A percentile compares a stretch with the other conserved stretches of the same genome.
These are phyloP conservation scores for Fusarium sp. DNA, from an alignment of 2,329 filamentous ascomycete genomes.

Conservation along the genomic window DNA sequence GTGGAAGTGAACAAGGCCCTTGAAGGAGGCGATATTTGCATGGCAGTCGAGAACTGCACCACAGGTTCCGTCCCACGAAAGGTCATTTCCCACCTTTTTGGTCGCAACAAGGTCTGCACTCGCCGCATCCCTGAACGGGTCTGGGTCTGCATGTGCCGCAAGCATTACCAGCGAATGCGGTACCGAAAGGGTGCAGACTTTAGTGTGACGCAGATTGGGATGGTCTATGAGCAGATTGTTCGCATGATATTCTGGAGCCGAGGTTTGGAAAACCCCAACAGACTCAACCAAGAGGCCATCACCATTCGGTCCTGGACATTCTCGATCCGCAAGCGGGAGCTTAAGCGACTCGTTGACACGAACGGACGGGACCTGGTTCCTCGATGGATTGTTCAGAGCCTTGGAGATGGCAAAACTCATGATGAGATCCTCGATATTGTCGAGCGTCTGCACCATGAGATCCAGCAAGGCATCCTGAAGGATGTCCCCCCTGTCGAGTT, in stretches of 20 bases:
- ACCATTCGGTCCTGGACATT: constrained; percentile 63
- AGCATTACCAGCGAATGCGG: constrained; percentile 79
- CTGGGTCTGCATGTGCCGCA: constrained; percentile 81
- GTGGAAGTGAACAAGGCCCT: constrained; percentile 29
- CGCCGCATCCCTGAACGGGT: constrained; percentile 71
- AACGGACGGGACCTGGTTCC: constrained; percentile 39
- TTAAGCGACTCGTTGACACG: constrained; percentile 58
- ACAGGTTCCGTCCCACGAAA: constrained; percentile 71
- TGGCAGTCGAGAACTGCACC: constrained; percentile 65
- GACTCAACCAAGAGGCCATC: constrained; percentile 43
- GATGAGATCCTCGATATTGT: constrained; percentile 58
- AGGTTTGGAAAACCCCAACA: constrained; percentile 50
- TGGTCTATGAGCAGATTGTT: constrained; percentile 68
- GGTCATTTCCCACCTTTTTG: constrained; percentile 81
- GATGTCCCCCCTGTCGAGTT: constrained; percentile 67
- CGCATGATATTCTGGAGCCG: constrained; percentile 70
- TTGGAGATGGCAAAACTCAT: constrained; percentile 58
- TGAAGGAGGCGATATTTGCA: constrained; percentile 53
- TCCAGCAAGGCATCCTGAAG: constrained; percentile 52
- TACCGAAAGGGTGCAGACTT: constrained; percentile 72
- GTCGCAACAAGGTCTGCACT: constrained; percentile 81
- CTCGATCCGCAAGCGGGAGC: constrained; percentile 69
- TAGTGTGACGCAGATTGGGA: constrained; percentile 67
- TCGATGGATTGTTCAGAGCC: constrained; percentile 57
- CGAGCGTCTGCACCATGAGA: constrained; percentile 54